phyloP scores from a whole-genome alignment of 1,139 yeast species.

The Geotrichum carabidarum region DNA sequence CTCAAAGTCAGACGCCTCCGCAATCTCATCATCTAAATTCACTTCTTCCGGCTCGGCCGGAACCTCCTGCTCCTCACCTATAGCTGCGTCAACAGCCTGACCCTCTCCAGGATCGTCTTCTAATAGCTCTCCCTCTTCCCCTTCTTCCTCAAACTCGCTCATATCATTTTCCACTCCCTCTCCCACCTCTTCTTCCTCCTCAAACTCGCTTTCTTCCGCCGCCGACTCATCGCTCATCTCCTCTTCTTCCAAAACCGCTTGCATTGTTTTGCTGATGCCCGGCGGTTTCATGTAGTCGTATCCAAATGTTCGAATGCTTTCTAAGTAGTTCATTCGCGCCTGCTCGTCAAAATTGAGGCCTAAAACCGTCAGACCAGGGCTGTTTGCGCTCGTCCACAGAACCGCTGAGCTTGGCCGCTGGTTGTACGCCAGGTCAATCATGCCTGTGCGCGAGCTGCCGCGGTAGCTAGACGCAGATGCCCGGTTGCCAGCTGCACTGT shows the following conservation, averaged over 20 bases:
- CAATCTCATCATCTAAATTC: slow-evolving; percentile 7
- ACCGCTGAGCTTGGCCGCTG: slow-evolving; percentile 6
- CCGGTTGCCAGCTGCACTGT: not conserved
- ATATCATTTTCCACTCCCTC: not conserved
- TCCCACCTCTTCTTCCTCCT: slow-evolving; percentile 17
- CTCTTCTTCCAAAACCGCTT: slow-evolving; percentile 25
- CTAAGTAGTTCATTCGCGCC: slow-evolving; percentile 10
- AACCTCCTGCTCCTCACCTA: slow-evolving; percentile 7
- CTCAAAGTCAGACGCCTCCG: slow-evolving; percentile 8
- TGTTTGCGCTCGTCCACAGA: slow-evolving; percentile 3
- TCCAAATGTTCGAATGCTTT: slow-evolving; percentile 28
- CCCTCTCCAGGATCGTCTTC: not conserved
- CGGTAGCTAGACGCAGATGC: slow-evolving; percentile 2
- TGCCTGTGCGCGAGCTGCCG: slow-evolving; percentile 2
- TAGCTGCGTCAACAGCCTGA: not conserved
- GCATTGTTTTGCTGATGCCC: slow-evolving; percentile 27
- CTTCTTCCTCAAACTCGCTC: slow-evolving; percentile 8
- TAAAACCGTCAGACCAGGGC: not conserved
- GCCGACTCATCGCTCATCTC: slow-evolving; percentile 27
- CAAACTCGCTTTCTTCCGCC: slow-evolving; percentile 24
- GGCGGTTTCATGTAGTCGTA: slow-evolving; percentile 27
- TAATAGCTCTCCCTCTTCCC: not conserved
- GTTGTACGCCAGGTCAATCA: slow-evolving; percentile 5
- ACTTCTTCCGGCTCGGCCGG: slow-evolving; percentile 3
- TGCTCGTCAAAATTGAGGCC: slow-evolving; percentile 6